phyloP scores from a whole-genome alignment of 192 early-diverging fungal species.

The Coemansia sp. region DNA sequence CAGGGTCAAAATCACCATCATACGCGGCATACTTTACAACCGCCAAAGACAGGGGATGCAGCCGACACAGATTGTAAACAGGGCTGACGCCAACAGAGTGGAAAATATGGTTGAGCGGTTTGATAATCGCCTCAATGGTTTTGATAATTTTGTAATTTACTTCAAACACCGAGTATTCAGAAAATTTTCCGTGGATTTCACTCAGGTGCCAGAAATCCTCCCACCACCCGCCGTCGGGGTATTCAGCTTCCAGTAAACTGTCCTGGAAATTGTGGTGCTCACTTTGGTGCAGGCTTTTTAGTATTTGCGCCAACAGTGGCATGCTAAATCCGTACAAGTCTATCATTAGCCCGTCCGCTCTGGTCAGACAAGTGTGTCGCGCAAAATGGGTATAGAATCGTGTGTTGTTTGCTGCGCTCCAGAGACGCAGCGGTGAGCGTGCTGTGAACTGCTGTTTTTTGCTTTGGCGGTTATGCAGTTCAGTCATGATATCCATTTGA shows the following conservation, averaged over 20 bases:
- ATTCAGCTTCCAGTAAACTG: slow-evolving; percentile 30
- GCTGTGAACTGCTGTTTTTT: slow-evolving; percentile 35
- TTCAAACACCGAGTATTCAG: slow-evolving; percentile 33
- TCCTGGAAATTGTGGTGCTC: slow-evolving; percentile 21
- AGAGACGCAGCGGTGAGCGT: slow-evolving; percentile 27
- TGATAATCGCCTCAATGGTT: slow-evolving; percentile 31
- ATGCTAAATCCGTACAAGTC: slow-evolving; percentile 34
- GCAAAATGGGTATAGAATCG: slow-evolving; percentile 24
- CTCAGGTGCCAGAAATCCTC: slow-evolving; percentile 37
- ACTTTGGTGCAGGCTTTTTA: slow-evolving; percentile 25
- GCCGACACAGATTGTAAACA: slow-evolving; percentile 11
- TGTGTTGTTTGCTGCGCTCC: slow-evolving; percentile 28
- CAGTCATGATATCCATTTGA: not conserved
- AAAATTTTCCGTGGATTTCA: slow-evolving; percentile 26
- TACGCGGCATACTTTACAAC: slow-evolving; percentile 7
- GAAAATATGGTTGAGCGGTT: slow-evolving; percentile 38
- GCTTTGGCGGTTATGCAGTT: slow-evolving; percentile 9
- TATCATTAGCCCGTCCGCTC: slow-evolving; percentile 16
- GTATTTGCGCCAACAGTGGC: slow-evolving; percentile 18
- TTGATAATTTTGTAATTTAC: slow-evolving; percentile 44
- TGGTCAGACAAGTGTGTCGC: slow-evolving; percentile 20
- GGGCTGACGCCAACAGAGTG: slow-evolving; percentile 1
- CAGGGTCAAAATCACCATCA: not conserved
- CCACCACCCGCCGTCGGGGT: slow-evolving; percentile 38
- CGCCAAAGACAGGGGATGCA: slow-evolving; percentile 27